These are phyloP conservation scores for Pilobolus umbonatus DNA, from an alignment of 192 early-diverging fungal species.

Conservation along the genomic window DNA sequence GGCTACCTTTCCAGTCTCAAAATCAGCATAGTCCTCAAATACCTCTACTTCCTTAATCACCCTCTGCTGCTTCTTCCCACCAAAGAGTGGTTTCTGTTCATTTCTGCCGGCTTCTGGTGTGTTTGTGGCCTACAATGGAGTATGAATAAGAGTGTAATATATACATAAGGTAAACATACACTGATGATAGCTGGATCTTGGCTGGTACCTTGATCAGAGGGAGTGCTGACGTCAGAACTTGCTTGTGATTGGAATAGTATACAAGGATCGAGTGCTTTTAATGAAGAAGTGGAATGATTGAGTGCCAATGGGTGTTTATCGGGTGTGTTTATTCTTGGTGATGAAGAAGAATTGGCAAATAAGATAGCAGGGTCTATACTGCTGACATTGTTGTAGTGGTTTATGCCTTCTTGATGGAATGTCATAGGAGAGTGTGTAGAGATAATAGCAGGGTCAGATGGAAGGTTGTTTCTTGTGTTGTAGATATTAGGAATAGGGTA, in stretches of 20 bases:
- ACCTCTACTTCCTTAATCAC: not conserved
- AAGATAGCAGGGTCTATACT: not conserved
- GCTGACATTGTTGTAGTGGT: too few relatives aligned
- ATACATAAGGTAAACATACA: not conserved
- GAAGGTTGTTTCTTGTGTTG: not conserved
- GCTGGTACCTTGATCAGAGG: not conserved
- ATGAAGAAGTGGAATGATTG: too few relatives aligned
- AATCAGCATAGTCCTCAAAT: not conserved
- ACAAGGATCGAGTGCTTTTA: not conserved
- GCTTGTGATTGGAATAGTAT: not conserved
- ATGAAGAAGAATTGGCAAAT: not conserved
- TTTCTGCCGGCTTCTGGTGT: not conserved
- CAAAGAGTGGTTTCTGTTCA: not conserved
- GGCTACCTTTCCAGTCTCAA: not conserved
- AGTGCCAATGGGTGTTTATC: too few relatives aligned
- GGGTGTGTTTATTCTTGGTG: not conserved
- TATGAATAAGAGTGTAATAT: not conserved
- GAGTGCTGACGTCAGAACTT: too few relatives aligned
- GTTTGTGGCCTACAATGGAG: too few relatives aligned
- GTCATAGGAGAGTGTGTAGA: not conserved
- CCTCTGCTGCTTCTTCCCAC: not conserved
- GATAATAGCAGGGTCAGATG: not conserved
- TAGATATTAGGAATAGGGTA: not conserved
- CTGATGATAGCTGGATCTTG: not conserved
- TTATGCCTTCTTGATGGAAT: not conserved